These are phyloP conservation scores for Globisporangium middletonii DNA, from an alignment of 352 stramenopile species.

Conservation along the genomic window DNA sequence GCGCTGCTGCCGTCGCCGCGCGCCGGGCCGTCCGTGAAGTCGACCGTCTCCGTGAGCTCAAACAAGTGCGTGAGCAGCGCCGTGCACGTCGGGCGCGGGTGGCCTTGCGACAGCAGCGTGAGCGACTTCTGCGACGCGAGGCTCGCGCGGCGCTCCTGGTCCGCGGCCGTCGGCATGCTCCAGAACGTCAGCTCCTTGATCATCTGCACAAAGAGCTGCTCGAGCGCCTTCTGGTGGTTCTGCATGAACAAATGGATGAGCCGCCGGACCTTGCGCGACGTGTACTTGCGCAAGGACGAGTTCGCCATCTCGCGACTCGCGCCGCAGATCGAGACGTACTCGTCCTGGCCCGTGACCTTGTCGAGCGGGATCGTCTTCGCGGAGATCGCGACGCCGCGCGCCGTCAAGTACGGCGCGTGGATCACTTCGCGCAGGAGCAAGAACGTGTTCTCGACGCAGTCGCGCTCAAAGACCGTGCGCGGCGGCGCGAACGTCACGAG, in stretches of 20 bases:
- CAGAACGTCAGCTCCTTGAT: constrained; percentile 83
- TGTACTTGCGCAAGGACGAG: constrained; percentile 81
- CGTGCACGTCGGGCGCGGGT: constrained; percentile 67
- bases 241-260: constrained; percentile 83
- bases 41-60: constrained; percentile 78
- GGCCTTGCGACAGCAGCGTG: constrained; percentile 55
- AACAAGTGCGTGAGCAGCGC: constrained; percentile 80
- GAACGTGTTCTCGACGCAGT: constrained; percentile 80
- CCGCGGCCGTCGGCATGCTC: constrained; percentile 40
- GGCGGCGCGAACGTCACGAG: constrained; percentile 68
- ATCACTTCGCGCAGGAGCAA: constrained; percentile 75
- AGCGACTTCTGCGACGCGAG: constrained; percentile 59
- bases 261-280: constrained; percentile 76
- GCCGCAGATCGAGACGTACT: constrained; percentile 85
- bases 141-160: constrained; percentile 34
- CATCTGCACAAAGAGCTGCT: constrained; percentile 74
- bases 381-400: constrained; percentile 77
- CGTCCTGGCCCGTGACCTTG: constrained; percentile 79
- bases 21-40: constrained; percentile 56
- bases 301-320: constrained; percentile 79
- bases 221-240: constrained; percentile 57
- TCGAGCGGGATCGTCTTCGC: constrained; percentile 82
- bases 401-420: constrained; percentile 78
- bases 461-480: constrained; percentile 64
- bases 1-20: constrained; percentile 10